A percentile compares a stretch with the other conserved stretches of the same genome.
Evolutionary conservation across 768 basidiomycete genomes (phyloP).

Genomic region (Trichaptum fuscoviolaceum): DNA sequence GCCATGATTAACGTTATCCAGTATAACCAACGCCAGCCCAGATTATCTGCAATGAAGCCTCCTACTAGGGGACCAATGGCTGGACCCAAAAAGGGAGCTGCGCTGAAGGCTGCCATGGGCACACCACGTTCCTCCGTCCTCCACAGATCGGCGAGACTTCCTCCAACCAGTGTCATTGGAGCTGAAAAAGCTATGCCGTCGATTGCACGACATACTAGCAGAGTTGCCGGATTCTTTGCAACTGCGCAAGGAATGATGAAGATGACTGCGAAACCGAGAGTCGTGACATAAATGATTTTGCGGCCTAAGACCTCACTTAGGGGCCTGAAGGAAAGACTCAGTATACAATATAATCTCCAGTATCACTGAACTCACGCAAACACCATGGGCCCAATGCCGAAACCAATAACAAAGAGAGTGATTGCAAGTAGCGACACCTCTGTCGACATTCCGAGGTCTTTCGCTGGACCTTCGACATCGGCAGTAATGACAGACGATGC

Average conservation of each 20-base stretch:
- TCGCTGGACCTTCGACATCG: constrained; percentile 29
- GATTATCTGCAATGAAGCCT: constrained; percentile 36
- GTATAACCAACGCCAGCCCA: constrained; percentile 39
- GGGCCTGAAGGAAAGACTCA: constrained; percentile 35
- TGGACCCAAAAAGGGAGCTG: constrained; percentile 44
- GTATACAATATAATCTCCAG: constrained; percentile 31
- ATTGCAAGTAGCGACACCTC: constrained; percentile 31
- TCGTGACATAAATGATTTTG: constrained; percentile 30
- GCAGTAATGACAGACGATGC: constrained; percentile 33
- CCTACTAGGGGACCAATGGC: constrained; percentile 52
- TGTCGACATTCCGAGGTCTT: constrained; percentile 26
- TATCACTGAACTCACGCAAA: constrained; percentile 30
- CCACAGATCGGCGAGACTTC: constrained; percentile 39
- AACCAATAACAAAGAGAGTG: constrained; percentile 33
- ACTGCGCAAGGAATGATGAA: constrained; percentile 44
- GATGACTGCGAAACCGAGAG: constrained; percentile 37
- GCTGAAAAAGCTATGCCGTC: constrained; percentile 40
- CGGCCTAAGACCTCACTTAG: constrained; percentile 36
- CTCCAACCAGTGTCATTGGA: constrained; percentile 42
- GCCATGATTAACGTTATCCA: constrained; percentile 40
- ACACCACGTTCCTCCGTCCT: constrained; percentile 35
- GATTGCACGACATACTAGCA: constrained; percentile 39
- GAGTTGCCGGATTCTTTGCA: constrained; percentile 37
- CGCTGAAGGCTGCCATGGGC: constrained; percentile 46
- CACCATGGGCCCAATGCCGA: constrained; percentile 30